Evolutionary conservation across 1,284 basidiomycete species (phyloP), one percentile per base, ranked within the genome.

Genomic region (Polyporus tsugae): DNA sequence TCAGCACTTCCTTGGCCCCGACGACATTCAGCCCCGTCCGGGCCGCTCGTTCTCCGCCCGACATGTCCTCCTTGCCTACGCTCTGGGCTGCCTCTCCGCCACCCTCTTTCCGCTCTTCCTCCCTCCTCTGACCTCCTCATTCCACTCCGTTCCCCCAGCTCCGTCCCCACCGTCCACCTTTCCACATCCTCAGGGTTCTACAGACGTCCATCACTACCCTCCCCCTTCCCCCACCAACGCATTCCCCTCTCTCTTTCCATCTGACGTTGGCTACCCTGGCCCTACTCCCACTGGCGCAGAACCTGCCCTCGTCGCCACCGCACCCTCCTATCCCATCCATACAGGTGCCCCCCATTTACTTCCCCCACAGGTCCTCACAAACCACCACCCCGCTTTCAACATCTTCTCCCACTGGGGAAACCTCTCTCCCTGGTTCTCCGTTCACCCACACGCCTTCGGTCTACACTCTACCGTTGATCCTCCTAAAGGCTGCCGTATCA

Each of bases 201-300:
- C 90, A 2, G 83, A 86, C 70, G 82, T 86, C 3, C 88, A 93
- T 77, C 77, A 87, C 41, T 94, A 87, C 76, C 93, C 93, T 22
- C 92, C 93, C 1, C 72, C 86, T 0, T 85, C 86, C 4, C 91
- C 92, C 0, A 93, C 91, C 10, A 94, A 94, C 72, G 83, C 80
- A 6, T 83, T 84, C 71, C 90, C 92, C 0, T 85, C 88, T 1
- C 74, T 91, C 38, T 95, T 95, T 77, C 93, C 93, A 3, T 86
- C 91, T 38, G 80, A 91, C 72, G 88, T 96, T 9, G 95, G 95
- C 58, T 92, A 95, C 77, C 85, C 91, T 11, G 95, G 95, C 13
- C 87, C 86, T 7, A 96, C 95, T 1, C 93, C 93, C 0, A 96
- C 95, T 0, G 95, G 95, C 15, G 90, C 87, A n/a, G 95, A 96